Conservation (phyloP, 345 rosid species). For the Melastoma malabathricum region DNA sequence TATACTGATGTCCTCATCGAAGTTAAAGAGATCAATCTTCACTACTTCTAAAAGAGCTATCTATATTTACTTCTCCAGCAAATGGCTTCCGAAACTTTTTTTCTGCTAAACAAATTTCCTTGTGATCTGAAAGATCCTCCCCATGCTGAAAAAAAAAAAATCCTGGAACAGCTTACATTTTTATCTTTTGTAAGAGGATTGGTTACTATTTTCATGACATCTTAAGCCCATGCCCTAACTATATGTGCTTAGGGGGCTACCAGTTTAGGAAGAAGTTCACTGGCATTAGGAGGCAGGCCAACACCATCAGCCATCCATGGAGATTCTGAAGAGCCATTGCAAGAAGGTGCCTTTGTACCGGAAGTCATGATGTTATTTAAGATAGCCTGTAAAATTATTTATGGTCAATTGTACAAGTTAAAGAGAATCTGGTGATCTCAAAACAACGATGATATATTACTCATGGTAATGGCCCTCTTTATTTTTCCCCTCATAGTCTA, state of each 20-base stretch:
- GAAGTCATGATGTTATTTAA: conserved; percentile 74
- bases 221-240: no score
- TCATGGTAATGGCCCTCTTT: not conserved
- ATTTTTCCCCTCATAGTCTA: no score
- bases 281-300: conserved; percentile 76
- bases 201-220: no score
- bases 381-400: conserved; percentile 37
- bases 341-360: conserved; percentile 32
- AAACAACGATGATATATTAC: not conserved
- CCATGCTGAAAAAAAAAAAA: no score
- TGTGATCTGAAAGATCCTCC: no score
- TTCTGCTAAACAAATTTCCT: no score
- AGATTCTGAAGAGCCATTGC: conserved; percentile 46
- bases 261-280: conserved; percentile 68
- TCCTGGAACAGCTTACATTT: no score
- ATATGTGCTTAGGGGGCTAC: conserved; percentile 18
- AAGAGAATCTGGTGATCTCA: not conserved
- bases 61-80: no score
- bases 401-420: not conserved
- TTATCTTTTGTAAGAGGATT: no score
- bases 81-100: no score
- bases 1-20: no score
- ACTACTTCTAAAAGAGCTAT: no score
- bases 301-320: conserved; percentile 99
- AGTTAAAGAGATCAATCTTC: not conserved